Conservation (phyloP, 139 green algal genomes). For the Asterochloris sp. region DNA sequence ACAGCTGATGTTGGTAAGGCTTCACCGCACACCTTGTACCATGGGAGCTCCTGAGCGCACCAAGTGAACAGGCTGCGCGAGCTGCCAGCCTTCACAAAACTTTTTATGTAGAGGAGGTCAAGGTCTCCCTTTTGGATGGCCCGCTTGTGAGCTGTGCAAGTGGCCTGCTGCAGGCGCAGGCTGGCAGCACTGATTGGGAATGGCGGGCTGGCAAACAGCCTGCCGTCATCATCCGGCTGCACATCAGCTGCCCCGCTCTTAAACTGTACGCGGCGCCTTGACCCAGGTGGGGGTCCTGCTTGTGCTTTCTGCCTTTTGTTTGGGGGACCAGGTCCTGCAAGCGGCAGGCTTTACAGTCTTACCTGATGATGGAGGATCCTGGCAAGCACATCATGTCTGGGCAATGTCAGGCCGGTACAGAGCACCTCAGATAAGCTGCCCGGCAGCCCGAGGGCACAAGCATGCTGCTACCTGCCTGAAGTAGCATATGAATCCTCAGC, state of each 20-base stretch:
- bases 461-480: no score
- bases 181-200: slow-evolving; percentile 1
- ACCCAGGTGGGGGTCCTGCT: no score
- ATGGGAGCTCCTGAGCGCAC: slow-evolving; percentile 10
- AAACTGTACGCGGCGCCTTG: neutral
- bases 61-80: slow-evolving; percentile 3
- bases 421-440: no score
- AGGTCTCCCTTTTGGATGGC: slow-evolving; percentile 17
- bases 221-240: slow-evolving; percentile 1
- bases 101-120: slow-evolving; percentile 16
- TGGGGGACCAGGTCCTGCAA: no score
- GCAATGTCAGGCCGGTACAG: no score
- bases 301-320: no score
- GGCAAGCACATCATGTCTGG: no score
- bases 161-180: neutral
- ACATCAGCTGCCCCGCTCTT: neutral
- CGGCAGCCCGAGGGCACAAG: no score
- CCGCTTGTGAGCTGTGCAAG: neutral
- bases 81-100: neutral
- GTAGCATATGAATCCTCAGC: no score
- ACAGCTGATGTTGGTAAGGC: no score
- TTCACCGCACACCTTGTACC: neutral
- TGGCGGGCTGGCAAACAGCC: slow-evolving; percentile 8
- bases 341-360: no score
- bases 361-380: no score